Conservation (phyloP, 208 protist species). For the Histomonas meleagridis region DNA sequence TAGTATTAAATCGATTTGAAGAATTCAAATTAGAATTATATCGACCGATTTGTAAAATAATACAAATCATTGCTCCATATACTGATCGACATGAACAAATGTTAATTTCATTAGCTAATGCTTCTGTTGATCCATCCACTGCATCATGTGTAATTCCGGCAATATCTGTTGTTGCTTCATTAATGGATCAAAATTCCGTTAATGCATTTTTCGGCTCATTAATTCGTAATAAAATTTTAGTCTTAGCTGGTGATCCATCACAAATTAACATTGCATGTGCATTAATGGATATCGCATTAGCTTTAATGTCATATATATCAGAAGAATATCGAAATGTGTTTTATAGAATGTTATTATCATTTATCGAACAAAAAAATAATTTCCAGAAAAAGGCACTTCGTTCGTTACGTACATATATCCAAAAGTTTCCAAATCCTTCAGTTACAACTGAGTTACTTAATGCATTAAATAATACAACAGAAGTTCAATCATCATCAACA, state of each 20-base stretch:
- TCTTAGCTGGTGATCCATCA: neutral
- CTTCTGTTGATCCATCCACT: neutral
- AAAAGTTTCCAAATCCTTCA: neutral
- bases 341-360: neutral
- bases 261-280: neutral
- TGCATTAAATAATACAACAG: neutral
- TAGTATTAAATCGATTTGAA: neutral
- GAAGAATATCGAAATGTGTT: neutral
- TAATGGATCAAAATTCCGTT: neutral
- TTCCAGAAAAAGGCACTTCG: conserved; percentile 10
- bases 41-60: neutral
- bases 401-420: neutral
- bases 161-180: neutral
- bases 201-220: neutral
- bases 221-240: neutral
- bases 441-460: neutral
- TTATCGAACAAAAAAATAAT: neutral
- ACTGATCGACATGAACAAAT: no score
- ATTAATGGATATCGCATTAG: neutral
- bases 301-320: neutral
- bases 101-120: neutral
- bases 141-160: neutral
- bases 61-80: neutral
- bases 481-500: neutral
- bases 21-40: neutral